A percentile compares a stretch with the other conserved stretches of the same genome.
phyloP scores from a whole-genome alignment of 1,284 basidiomycete species.

The Naganishia cerealis region DNA sequence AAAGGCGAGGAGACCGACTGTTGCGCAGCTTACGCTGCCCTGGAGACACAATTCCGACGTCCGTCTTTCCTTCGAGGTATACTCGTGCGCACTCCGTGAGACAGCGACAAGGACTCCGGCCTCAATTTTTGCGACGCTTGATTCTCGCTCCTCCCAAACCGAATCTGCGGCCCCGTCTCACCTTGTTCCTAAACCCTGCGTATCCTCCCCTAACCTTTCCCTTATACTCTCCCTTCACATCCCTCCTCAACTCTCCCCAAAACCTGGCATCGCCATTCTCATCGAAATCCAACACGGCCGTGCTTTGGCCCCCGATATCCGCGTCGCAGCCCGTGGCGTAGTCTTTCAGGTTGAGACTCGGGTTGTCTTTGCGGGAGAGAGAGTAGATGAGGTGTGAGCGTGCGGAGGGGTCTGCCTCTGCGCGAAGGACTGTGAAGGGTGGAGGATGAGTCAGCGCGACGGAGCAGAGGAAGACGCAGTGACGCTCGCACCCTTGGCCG shows the following conservation, averaged over 20 bases:
- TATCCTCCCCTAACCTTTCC: conserved; percentile 56
- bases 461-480: background rate
- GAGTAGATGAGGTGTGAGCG: conserved; percentile 27
- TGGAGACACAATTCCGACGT: too few relatives aligned
- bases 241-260: conserved; percentile 48
- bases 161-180: conserved; percentile 11
- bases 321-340: conserved; percentile 46
- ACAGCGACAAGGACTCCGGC: too few relatives aligned
- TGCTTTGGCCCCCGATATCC: conserved; percentile 51
- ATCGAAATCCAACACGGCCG: conserved; percentile 42
- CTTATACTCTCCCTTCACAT: conserved; percentile 46
- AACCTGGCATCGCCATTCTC: conserved; percentile 43
- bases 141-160: background rate
- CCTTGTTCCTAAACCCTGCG: conserved; percentile 57
- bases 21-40: too few relatives aligned
- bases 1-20: too few relatives aligned
- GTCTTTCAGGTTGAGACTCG: conserved; percentile 16
- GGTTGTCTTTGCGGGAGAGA: conserved; percentile 16
- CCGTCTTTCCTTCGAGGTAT: too few relatives aligned
- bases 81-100: too few relatives aligned
- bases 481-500: conserved; percentile 44
- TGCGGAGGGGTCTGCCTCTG: conserved; percentile 23
- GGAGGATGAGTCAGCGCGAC: background rate
- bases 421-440: conserved; percentile 15
- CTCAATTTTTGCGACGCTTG: background rate